Conservation (phyloP, 2,329 filamentous ascomycete genomes). For the Didymella pinodella region DNA sequence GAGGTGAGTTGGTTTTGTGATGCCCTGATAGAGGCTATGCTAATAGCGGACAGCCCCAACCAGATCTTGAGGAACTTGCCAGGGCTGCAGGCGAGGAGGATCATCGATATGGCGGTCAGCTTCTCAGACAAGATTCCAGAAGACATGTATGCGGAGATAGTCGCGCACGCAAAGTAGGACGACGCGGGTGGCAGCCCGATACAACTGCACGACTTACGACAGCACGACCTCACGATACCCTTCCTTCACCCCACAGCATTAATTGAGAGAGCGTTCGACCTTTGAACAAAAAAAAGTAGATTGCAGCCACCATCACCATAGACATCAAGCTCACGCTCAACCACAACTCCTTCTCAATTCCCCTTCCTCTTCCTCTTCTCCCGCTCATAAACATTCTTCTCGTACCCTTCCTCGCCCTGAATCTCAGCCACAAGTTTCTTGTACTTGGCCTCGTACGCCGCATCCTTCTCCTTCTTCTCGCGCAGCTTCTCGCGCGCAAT, state of each 20-base stretch:
- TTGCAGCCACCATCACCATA: background rate
- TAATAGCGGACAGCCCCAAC: conserved; percentile 73
- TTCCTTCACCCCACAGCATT: background rate
- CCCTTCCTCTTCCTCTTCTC: conserved; percentile 78
- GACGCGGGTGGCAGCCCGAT: background rate
- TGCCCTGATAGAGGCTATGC: background rate
- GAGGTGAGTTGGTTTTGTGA: conserved; percentile 65
- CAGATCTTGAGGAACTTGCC: conserved; percentile 90
- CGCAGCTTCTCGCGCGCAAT: conserved; percentile 87
- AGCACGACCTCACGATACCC: conserved; percentile 22
- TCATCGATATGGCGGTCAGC: conserved; percentile 84
- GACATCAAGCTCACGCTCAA: background rate
- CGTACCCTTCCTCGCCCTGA: conserved; percentile 88
- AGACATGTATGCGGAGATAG: conserved; percentile 88
- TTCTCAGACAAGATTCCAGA: conserved; percentile 90
- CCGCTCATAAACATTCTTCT: conserved; percentile 87
- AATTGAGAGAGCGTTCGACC: background rate
- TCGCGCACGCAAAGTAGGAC: conserved; percentile 77
- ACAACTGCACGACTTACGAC: conserved; percentile 9
- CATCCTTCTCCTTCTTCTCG: conserved; percentile 92
- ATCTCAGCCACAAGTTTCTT: conserved; percentile 91
- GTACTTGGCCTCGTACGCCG: conserved; percentile 96
- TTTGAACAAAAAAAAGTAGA: background rate
- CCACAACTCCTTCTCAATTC: background rate
- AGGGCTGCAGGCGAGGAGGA: conserved; percentile 79